These are phyloP conservation scores for Chrysoporthe austroafricana DNA, from an alignment of 2,329 filamentous ascomycete genomes.

Conservation along the genomic window DNA sequence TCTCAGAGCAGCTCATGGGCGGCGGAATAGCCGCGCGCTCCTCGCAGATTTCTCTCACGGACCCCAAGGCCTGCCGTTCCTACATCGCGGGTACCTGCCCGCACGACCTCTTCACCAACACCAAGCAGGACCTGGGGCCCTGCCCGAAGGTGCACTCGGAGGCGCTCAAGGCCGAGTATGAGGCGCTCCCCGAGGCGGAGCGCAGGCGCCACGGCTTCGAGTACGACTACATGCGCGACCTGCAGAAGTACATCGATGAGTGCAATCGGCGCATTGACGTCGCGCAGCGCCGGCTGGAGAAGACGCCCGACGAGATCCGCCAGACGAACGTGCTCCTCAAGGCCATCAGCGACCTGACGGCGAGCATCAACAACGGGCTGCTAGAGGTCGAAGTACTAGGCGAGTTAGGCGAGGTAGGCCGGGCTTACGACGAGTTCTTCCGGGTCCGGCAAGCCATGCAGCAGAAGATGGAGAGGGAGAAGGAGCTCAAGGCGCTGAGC, in stretches of 20 bases:
- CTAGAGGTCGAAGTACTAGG: slow-evolving; percentile 85
- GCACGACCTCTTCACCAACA: slow-evolving; percentile 99
- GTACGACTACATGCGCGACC: slow-evolving; percentile 94
- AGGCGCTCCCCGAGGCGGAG: slow-evolving; percentile 70
- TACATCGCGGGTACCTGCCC: slow-evolving; percentile 94
- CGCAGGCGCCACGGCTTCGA: slow-evolving; percentile 86
- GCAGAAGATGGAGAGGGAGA: slow-evolving; percentile 79
- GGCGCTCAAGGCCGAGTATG: slow-evolving; percentile 86
- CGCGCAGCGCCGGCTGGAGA: slow-evolving; percentile 88
- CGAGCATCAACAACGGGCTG: slow-evolving; percentile 79
- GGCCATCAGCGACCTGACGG: slow-evolving; percentile 78
- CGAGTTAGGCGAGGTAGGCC: slow-evolving; percentile 77
- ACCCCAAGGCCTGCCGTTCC: slow-evolving; percentile 92
- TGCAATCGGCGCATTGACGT: slow-evolving; percentile 93
- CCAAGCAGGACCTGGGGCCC: slow-evolving; percentile 92
- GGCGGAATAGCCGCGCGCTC: slow-evolving; percentile 73
- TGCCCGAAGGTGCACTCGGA: slow-evolving; percentile 91
- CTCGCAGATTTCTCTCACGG: slow-evolving; percentile 83
- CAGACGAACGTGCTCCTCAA: slow-evolving; percentile 92
- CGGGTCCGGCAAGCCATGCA: slow-evolving; percentile 80
- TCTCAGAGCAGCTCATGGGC: slow-evolving; percentile 86
- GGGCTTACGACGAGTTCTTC: slow-evolving; percentile 86
- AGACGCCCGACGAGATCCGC: slow-evolving; percentile 95
- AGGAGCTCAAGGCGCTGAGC: slow-evolving; percentile 85
- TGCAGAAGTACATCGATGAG: slow-evolving; percentile 95